Evolutionary conservation across 345 rosid species (phyloP).

Genomic region (Arabidopsis arenosa): DNA sequence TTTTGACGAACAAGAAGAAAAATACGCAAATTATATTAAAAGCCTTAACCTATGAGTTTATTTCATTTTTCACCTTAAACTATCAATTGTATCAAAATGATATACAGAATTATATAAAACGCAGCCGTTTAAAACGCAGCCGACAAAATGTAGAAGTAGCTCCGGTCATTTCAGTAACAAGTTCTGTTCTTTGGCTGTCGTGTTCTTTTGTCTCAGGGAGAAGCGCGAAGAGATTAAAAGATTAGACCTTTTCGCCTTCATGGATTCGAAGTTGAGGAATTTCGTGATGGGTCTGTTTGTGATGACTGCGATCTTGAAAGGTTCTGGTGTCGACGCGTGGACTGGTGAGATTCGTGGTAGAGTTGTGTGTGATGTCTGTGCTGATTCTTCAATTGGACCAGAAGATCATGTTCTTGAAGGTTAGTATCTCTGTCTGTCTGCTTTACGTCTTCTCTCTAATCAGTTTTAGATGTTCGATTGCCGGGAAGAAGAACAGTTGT

Average conservation of each 20-base stretch:
- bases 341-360: slow-evolving; percentile 93
- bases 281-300: slow-evolving; percentile 49
- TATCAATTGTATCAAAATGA: background rate
- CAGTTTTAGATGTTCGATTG: background rate
- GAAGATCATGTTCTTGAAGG: slow-evolving; percentile 96
- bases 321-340: slow-evolving; percentile 67
- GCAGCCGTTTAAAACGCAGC: background rate
- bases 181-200: background rate
- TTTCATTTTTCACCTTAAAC: background rate
- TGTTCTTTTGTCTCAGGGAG: slow-evolving; percentile 15
- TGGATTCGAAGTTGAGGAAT: slow-evolving; percentile 51
- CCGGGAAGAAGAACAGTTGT: too few relatives aligned
- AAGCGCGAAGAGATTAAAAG: slow-evolving; percentile 6
- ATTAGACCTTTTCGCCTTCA: slow-evolving; percentile 30
- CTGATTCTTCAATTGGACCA: slow-evolving; percentile 89
- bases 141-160: slow-evolving; percentile 21
- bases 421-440: slow-evolving; percentile 19
- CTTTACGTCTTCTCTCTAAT: background rate
- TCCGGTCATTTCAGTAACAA: slow-evolving; percentile 25
- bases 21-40: background rate
- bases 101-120: too few relatives aligned
- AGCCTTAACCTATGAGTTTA: background rate
- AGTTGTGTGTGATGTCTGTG: slow-evolving; percentile 93
- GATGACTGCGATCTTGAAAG: slow-evolving; percentile 40
- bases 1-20: background rate